Base-by-base conservation (phyloP, 768 basidiomycete species). In the Ramaria sp. region DNA sequence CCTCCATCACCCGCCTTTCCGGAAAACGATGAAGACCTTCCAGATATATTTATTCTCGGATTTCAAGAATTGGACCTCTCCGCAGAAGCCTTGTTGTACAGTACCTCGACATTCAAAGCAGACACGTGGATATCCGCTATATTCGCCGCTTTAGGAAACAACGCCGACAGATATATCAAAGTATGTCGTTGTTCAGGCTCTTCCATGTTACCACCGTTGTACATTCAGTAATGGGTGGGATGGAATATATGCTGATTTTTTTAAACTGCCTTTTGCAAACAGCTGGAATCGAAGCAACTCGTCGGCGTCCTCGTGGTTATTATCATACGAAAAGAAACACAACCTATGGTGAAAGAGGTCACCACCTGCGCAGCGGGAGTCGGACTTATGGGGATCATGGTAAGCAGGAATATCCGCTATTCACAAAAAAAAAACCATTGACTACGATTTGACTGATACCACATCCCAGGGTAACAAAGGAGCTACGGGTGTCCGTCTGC, bases 11-110 rank as follows among this genome's bases (percentile, higher is more conserved):
- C 50, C 15, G 52, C 27, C 12, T 42, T 25, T 6, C n/a, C 52
- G 24, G 9, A 53, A 34, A 64, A 63, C 27, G 41, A 52, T 12
- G 59, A 65, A 3, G 65, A 69, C 34, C 56, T 27, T 57, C 81
- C 85, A 9, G 88, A 91, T 61, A 57, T 91, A 7, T 64, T 88
- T 18, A 81, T 85, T n/a, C 64, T 89, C 2, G 85, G 79, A 0
- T 88, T 91, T 60, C 88, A 91, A 65, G 88, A 91, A 62, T 67
- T 89, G 3, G 88, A 91, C 63, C 71, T 81, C 2, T 88, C 87
- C 0, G 73, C 88, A 0, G 86, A 88, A 65, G 85, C 88, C 8
- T 69, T 90, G 53, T 62, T 93, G 0, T 89, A 90, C 56, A 73
- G 82, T 2, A 75, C 79, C 0, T 78, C 81, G 0, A 62, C 70